Conservation (phyloP, 352 stramenopile genomes). For the Pythium dissimile region DNA sequence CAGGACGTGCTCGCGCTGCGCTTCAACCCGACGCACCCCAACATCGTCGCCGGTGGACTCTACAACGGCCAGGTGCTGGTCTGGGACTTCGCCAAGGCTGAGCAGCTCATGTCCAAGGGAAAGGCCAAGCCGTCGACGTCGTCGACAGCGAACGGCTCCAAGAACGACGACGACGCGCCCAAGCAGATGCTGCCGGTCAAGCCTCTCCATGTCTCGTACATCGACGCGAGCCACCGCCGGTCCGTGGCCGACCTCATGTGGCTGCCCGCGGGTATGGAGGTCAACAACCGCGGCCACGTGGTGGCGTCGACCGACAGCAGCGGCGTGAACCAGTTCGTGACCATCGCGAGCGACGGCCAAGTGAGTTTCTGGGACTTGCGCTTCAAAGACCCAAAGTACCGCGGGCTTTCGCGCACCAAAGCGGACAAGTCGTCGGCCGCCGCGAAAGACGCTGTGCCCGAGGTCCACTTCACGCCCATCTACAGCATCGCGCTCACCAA, state of each 20-base stretch:
- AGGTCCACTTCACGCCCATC: conserved; percentile 81
- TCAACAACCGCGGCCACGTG: conserved; percentile 88
- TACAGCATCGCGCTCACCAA: conserved; percentile 82
- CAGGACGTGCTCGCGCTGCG: conserved; percentile 88
- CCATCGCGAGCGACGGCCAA: conserved; percentile 87
- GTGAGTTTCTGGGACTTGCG: conserved; percentile 92
- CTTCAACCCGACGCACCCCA: conserved; percentile 87
- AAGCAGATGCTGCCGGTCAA: conserved; percentile 75
- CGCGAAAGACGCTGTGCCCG: conserved; percentile 50
- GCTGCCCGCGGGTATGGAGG: conserved; percentile 79
- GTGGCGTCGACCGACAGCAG: conserved; percentile 40
- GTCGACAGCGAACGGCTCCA: background rate
- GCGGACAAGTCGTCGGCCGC: conserved; percentile 42
- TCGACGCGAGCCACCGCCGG: conserved; percentile 84
- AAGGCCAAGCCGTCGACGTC: conserved; percentile 39
- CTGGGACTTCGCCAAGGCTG: conserved; percentile 87
- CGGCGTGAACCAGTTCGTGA: conserved; percentile 88
- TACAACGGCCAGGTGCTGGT: conserved; percentile 90
- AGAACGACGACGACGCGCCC: conserved; percentile 33
- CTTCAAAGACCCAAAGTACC: conserved; percentile 87
- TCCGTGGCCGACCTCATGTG: conserved; percentile 87
- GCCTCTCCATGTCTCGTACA: conserved; percentile 75
- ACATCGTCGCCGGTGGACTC: conserved; percentile 76
- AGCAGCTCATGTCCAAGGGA: conserved; percentile 57
- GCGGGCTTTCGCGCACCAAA: conserved; percentile 57